phyloP scores from a whole-genome alignment of 805 yeast species.

The Starmerella stigmatis region DNA sequence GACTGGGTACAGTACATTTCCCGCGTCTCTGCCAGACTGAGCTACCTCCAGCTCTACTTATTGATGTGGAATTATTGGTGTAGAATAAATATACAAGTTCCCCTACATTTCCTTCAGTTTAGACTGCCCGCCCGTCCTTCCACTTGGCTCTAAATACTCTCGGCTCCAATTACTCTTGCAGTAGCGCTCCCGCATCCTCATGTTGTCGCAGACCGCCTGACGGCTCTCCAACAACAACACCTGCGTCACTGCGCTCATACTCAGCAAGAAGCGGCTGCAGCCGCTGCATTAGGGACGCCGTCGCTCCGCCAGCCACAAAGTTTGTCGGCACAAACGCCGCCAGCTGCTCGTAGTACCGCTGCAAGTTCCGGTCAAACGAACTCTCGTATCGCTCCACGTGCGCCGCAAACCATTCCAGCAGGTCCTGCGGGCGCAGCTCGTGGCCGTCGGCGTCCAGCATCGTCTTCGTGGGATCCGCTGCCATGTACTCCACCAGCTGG shows the following conservation, averaged over 20 bases:
- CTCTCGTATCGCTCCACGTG: conserved; percentile 28
- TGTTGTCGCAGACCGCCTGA: background rate
- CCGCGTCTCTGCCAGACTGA: no score
- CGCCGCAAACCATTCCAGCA: conserved; percentile 25
- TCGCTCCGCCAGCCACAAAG: conserved; percentile 9
- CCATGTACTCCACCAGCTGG: conserved; percentile 22
- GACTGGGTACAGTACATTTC: no score
- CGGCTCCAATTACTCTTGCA: no score
- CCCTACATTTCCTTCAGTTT: no score
- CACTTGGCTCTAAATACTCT: no score
- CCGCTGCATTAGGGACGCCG: conserved; percentile 6
- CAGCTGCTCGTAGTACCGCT: conserved; percentile 11
- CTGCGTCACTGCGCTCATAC: background rate
- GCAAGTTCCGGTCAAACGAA: conserved; percentile 32
- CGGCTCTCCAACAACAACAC: background rate
- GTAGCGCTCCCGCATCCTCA: no score
- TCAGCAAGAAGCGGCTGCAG: conserved; percentile 7
- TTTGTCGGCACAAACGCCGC: conserved; percentile 4
- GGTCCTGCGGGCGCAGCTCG: conserved; percentile 22
- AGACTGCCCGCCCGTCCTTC: no score
- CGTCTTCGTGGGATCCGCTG: conserved; percentile 25
- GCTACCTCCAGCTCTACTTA: no score
- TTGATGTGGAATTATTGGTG: no score
- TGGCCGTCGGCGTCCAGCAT: conserved; percentile 21
- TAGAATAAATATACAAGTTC: no score